These are phyloP conservation scores for Penicillium coffeae DNA, from an alignment of 495 filamentous ascomycete species.

Conservation along the genomic window DNA sequence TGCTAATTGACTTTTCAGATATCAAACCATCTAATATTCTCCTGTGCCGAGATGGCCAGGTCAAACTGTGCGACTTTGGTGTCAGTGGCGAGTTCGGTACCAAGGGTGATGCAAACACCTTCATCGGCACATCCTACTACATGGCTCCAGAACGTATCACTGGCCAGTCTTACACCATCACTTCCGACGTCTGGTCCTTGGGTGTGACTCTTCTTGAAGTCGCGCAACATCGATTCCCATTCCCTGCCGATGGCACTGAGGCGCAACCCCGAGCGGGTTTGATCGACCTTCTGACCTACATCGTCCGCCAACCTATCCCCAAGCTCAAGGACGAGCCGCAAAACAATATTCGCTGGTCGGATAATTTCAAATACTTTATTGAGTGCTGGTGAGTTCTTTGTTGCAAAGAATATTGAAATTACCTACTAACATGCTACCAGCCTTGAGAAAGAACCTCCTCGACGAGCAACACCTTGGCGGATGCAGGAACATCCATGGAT, in stretches of 20 bases:
- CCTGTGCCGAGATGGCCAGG: conserved; percentile 84
- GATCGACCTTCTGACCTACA: conserved; percentile 94
- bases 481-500: conserved; percentile 99
- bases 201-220: conserved; percentile 96
- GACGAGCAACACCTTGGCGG: conserved; percentile 91
- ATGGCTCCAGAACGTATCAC: conserved; percentile 99
- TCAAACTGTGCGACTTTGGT: conserved; percentile 97
- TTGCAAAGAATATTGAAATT: not conserved
- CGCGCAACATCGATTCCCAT: conserved; percentile 95
- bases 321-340: conserved; percentile 92
- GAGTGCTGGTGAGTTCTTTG: conserved; percentile 84
- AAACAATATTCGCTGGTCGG: conserved; percentile 80
- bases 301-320: conserved; percentile 91
- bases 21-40: conserved; percentile 99
- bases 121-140: conserved; percentile 98
- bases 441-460: conserved; percentile 85
- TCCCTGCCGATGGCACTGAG: conserved; percentile 93
- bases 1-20: conserved; percentile 43
- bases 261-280: conserved; percentile 81
- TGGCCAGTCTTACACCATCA: conserved; percentile 96
- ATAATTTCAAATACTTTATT: conserved; percentile 98
- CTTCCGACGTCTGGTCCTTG: conserved; percentile 94
- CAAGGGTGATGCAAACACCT: conserved; percentile 97
- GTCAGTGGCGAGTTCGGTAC: conserved; percentile 97
- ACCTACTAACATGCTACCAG: conserved; percentile 38